Base-by-base conservation (phyloP, 1,284 basidiomycete species). In the Cryptococcus sp. region DNA sequence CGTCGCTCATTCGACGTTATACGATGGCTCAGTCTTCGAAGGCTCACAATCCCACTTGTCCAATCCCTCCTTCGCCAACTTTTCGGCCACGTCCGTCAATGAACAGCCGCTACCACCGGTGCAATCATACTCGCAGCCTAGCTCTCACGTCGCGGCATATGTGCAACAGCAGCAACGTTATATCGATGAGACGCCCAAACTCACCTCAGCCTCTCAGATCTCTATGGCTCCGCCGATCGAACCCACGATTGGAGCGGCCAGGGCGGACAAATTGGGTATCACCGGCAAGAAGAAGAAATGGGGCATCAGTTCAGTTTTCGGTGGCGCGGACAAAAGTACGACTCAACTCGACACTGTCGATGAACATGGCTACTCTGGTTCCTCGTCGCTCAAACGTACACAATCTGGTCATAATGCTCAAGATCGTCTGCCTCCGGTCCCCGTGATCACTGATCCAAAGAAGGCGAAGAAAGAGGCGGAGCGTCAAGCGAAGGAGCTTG, bases 381-480 rank as follows among this genome's bases (percentile, higher is more conserved):
- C 22, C 81, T 84, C 56, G 80, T 79, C 88, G 17, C 85, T 93
- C 76, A 94, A 94, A 80, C 89, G 92, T 43, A 87, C 89, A 2
- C 89, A 91, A 68, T 91, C 91, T 16, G 86, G 88, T 15, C 63
- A 69, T 47, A 88, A 87, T 66, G 66, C 77, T 19, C 87, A 85
- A 23, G 88, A 89, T 69, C 85, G 86, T 15, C 16, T 27, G 35
- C 40, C 30, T 3, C 15, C 51, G n/a, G 45, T 42, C 5, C 20
- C 30, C 45, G 8, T 42, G 54, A 20, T 47, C 50, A 19, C 54
- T 60, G 91, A 95, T 73, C 83, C 87, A 58, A 93, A 94, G 82
- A 88, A 89, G 79, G 83, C 86, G 62, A 93, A 92, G 83, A 93
- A 94, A 82, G 90, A 94, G 78, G 90, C 90, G 1, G 89, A 93